Percentiles rank a stretch among this genome's conserved stretches.
These are phyloP conservation scores for Zancudomyces culisetae DNA, from an alignment of 371 early-diverging fungal species.

Conservation along the genomic window DNA sequence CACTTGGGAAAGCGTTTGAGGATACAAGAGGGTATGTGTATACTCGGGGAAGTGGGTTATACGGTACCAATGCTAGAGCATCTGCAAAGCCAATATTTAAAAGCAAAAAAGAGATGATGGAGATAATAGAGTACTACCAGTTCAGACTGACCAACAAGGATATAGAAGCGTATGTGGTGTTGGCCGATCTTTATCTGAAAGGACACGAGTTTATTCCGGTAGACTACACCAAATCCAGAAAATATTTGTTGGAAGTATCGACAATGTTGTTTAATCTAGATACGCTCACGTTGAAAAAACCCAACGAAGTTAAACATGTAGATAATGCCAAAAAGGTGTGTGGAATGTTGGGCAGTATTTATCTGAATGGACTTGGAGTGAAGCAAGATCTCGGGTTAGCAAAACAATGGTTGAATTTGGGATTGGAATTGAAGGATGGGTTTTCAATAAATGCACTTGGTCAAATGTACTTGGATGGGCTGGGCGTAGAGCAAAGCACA, in stretches of 20 bases:
- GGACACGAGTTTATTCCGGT: conserved; percentile 45
- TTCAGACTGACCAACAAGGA: conserved; percentile 52
- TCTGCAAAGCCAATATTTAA: background rate
- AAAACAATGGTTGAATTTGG: conserved; percentile 50
- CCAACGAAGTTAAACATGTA: conserved; percentile 5
- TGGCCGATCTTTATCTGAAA: conserved; percentile 61
- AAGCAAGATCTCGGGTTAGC: conserved; percentile 35
- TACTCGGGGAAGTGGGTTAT: conserved; percentile 42
- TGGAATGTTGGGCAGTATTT: conserved; percentile 67
- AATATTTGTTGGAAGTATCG: conserved; percentile 25
- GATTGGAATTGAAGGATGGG: conserved; percentile 27
- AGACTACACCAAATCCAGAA: conserved; percentile 40
- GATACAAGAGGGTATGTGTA: conserved; percentile 45
- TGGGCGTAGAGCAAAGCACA: conserved; percentile 19
- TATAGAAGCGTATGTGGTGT: conserved; percentile 33
- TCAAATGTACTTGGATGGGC: conserved; percentile 59
- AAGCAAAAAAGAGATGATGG: conserved; percentile 29
- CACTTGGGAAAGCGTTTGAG: conserved; percentile 57
- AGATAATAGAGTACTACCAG: conserved; percentile 57
- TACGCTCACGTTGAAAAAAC: conserved; percentile 7
- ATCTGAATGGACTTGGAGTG: conserved; percentile 83
- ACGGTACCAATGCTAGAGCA: conserved; percentile 9
- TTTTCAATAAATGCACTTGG: conserved; percentile 53
- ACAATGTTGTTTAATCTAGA: conserved; percentile 6
- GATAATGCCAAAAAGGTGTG: conserved; percentile 41